Conservation (phyloP, 345 rosid genomes). For the Noccaea bulbosa region DNA sequence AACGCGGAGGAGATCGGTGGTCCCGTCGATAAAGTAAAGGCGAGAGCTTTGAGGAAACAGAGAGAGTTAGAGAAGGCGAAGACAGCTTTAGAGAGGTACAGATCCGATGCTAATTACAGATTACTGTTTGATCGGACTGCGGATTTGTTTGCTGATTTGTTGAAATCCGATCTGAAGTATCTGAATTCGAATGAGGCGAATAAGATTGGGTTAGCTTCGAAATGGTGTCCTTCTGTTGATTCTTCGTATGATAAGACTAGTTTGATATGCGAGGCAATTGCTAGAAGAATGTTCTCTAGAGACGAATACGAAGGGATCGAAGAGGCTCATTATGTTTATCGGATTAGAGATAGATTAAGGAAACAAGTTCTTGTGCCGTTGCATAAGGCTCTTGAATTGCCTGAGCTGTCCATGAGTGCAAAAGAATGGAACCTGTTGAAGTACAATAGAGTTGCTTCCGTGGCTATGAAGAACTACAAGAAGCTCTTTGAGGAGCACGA, state of each 20-base stretch:
- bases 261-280: slow-evolving; percentile 45
- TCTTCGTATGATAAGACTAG: slow-evolving; percentile 42
- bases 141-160: slow-evolving; percentile 39
- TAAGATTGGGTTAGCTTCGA: slow-evolving; percentile 41
- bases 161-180: slow-evolving; percentile 42
- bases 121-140: slow-evolving; percentile 29
- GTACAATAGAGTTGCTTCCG: slow-evolving; percentile 43
- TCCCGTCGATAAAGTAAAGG: slow-evolving; percentile 30
- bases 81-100: slow-evolving; percentile 34
- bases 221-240: slow-evolving; percentile 47
- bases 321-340: slow-evolving; percentile 41
- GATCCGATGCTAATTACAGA: slow-evolving; percentile 32
- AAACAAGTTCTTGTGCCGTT: slow-evolving; percentile 44
- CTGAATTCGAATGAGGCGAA: slow-evolving; percentile 25
- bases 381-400: slow-evolving; percentile 34
- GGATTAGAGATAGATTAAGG: slow-evolving; percentile 43
- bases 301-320: slow-evolving; percentile 38
- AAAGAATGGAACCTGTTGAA: slow-evolving; percentile 35
- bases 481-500: slow-evolving; percentile 30
- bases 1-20: slow-evolving; percentile 36
- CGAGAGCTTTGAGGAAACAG: slow-evolving; percentile 38
- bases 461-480: slow-evolving; percentile 45
- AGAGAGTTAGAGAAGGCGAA: slow-evolving; percentile 40
- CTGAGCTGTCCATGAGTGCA: slow-evolving; percentile 45
- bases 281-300: slow-evolving; percentile 37